These are phyloP conservation scores for Dryas alaskensis DNA, from an alignment of 306 rosid species.

Conservation along the genomic window DNA sequence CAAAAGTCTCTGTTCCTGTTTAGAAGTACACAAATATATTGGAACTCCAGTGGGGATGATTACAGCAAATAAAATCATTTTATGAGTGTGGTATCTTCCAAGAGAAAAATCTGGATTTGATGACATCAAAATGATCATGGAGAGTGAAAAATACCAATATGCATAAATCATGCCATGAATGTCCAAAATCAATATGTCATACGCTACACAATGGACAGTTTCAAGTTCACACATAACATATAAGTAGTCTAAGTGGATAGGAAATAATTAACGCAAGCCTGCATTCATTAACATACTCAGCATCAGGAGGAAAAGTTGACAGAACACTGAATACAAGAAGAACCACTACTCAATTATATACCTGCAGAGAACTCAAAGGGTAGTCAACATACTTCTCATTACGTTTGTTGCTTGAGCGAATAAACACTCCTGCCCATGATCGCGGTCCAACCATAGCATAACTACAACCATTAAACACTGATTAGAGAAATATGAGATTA, in stretches of 20 bases:
- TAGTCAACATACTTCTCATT: constrained; percentile 50
- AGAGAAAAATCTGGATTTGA: background rate
- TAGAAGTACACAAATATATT: constrained; percentile 14
- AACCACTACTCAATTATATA: constrained; percentile 16
- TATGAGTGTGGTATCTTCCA: background rate
- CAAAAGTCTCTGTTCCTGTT: constrained; percentile 75
- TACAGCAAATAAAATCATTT: constrained; percentile 6
- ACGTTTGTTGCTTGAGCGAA: constrained; percentile 47
- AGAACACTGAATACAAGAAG: constrained; percentile 11
- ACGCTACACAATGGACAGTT: background rate
- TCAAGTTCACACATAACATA: background rate
- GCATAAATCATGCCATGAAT: background rate
- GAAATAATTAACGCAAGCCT: background rate
- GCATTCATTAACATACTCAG: background rate
- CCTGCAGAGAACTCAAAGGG: constrained; percentile 72
- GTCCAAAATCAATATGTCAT: background rate
- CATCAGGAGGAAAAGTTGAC: constrained; percentile 15
- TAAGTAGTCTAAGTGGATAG: background rate
- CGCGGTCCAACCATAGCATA: constrained; percentile 94
- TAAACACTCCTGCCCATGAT: constrained; percentile 87
- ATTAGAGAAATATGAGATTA: constrained; percentile 28
- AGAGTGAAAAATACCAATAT: background rate
- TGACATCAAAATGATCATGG: background rate
- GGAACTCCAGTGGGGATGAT: constrained; percentile 4
- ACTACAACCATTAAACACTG: constrained; percentile 51